These are phyloP conservation scores for Stagonosporopsis rhizophila DNA, from an alignment of 2,329 filamentous ascomycete genomes.

Conservation along the genomic window DNA sequence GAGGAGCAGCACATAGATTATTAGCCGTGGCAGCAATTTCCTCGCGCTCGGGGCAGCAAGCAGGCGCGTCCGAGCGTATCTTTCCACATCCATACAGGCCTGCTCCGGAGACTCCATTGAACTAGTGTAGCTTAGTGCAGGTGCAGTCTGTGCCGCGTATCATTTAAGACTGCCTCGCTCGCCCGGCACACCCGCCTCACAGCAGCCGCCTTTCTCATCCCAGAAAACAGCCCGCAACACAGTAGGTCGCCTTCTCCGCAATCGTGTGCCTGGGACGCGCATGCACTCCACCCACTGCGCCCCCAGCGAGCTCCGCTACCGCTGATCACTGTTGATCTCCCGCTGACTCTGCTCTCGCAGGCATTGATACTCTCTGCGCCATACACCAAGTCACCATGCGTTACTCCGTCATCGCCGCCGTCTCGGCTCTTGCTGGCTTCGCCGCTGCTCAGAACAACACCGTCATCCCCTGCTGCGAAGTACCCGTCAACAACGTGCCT, in stretches of 20 bases:
- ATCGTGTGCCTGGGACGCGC: background rate
- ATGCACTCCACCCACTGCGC: conserved; percentile 17
- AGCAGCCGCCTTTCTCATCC: conserved; percentile 16
- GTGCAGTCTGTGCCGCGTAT: conserved; percentile 25
- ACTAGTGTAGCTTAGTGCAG: conserved; percentile 23
- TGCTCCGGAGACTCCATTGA: conserved; percentile 15
- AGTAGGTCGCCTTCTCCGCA: conserved; percentile 13
- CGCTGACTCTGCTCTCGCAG: conserved; percentile 39
- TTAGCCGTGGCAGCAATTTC: conserved; percentile 26
- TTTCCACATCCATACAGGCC: conserved; percentile 2
- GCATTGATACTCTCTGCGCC: conserved; percentile 48
- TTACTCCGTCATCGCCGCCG: conserved; percentile 57
- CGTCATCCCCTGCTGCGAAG: conserved; percentile 48
- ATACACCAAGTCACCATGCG: conserved; percentile 51
- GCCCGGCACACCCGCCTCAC: conserved; percentile 16
- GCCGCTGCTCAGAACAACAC: conserved; percentile 55
- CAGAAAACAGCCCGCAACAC: conserved; percentile 17
- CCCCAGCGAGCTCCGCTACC: conserved; percentile 5
- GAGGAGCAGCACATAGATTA: conserved; percentile 22
- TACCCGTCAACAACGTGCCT: conserved; percentile 53
- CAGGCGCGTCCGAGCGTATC: conserved; percentile 37
- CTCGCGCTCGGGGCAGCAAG: conserved; percentile 8
- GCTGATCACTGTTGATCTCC: conserved; percentile 24
- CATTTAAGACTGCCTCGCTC: conserved; percentile 21
- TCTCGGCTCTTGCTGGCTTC: conserved; percentile 55